Percentiles rank a stretch among this genome's conserved stretches.
Evolutionary conservation across 2,329 filamentous ascomycete genomes (phyloP).

Genomic region (Sporothrix phasma): DNA sequence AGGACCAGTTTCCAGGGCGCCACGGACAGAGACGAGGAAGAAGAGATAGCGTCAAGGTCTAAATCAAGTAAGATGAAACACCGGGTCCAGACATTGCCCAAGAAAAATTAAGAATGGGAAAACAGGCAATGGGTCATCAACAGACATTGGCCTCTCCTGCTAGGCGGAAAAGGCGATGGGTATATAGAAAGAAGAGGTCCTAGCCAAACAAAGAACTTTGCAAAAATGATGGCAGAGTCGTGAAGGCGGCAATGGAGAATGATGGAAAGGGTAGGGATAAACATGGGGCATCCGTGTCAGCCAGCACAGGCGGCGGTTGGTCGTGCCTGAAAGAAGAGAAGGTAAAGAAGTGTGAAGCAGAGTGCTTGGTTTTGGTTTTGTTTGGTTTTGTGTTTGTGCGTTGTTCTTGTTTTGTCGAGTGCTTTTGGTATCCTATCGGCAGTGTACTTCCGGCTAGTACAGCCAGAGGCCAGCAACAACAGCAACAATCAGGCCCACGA

Average conservation of each 20-base stretch:
- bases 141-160: not conserved
- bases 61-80: slow-evolving; percentile 8
- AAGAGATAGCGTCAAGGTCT: slow-evolving; percentile 6
- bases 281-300: not conserved
- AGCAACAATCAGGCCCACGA: slow-evolving; percentile 46
- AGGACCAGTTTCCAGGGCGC: not conserved
- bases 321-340: not conserved
- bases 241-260: slow-evolving; percentile 18
- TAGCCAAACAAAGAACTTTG: not conserved
- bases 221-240: slow-evolving; percentile 8
- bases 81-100: slow-evolving; percentile 3
- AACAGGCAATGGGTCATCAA: slow-evolving; percentile 5
- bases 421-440: not conserved
- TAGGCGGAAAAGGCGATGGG: not conserved
- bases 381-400: too few relatives aligned
- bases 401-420: not conserved
- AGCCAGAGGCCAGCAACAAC: slow-evolving; percentile 43
- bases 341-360: not conserved
- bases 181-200: slow-evolving; percentile 7
- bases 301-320: not conserved
- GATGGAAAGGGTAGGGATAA: not conserved
- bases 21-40: not conserved
- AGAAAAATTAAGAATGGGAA: not conserved
- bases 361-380: not conserved
- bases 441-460: slow-evolving; percentile 26